Base-by-base conservation (phyloP, 139 green algal genomes). In the Zygnema cylindricum region DNA sequence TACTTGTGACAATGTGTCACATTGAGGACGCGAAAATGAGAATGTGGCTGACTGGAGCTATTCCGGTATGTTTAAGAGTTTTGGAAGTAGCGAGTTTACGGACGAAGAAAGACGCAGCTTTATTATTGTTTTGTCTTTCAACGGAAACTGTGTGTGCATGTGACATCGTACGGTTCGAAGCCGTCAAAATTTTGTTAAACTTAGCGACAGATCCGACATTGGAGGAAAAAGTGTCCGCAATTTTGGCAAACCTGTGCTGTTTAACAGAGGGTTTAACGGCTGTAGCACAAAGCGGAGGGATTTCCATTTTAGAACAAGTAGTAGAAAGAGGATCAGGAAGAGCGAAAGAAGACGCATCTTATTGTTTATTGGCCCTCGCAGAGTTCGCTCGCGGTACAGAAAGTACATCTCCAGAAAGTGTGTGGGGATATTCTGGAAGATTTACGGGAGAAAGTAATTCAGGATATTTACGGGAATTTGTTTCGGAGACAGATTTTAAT, bases 161-260 rank as follows among this genome's bases (percentile, higher is more conserved):
- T 35, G 78, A 75, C 35, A 55, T 85, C 1, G 38, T 85, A 7
- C 11, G 7, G 16, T 23, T 63, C n/a, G 78, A 41, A 71, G 78
- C 38, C 3, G 78, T 85, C 36, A 25, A 30, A 38, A 30, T 85
- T 3, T 41, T 85, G 21, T 23, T 85, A 11, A 54, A 85, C 1
- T 25, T 75, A 33, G n/a, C 69, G 1, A 39, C 35, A 57, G 49
- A 63, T 63, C 16, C 33, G 36, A 41, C 49, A 63, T 63, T 85
- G 41, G 78, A 69, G 23, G 78, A 85, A 32, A 85, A 85, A 41
- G 78, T 54, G 11, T 77, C 33, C 23, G 78, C 78, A 22, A 63
- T 85, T 55, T 42, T 54, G 30, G 22, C 39, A 35, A 85, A 85
- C 33, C 35, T 85, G 22, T 71, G 38, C 78, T 63, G 78, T 11